These are phyloP conservation scores for Globisporangium carolinianum DNA, from an alignment of 352 stramenopile species.

Conservation along the genomic window DNA sequence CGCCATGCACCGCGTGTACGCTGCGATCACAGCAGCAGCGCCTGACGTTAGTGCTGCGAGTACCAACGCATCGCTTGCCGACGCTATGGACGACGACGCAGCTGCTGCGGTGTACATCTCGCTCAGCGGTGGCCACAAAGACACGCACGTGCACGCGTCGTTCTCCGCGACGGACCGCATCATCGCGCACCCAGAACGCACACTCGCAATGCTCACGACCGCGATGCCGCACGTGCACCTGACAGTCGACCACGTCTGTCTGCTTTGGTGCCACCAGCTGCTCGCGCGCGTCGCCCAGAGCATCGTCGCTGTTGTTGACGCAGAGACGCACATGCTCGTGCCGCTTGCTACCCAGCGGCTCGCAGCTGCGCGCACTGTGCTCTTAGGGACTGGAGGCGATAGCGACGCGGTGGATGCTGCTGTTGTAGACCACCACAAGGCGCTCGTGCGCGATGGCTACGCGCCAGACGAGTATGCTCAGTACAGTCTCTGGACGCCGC, in stretches of 20 bases:
- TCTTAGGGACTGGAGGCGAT: constrained; percentile 23
- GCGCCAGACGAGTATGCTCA: constrained; percentile 33
- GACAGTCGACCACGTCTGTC: constrained; percentile 72
- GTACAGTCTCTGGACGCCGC: constrained; percentile 40
- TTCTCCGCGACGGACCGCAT: constrained; percentile 31
- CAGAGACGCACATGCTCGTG: constrained; percentile 32
- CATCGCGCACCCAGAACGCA: constrained; percentile 19
- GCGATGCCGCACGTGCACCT: constrained; percentile 55
- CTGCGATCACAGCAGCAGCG: constrained; percentile 23
- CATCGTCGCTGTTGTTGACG: constrained; percentile 55
- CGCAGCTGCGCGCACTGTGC: constrained; percentile 26
- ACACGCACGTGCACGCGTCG: constrained; percentile 63
- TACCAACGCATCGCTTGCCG: constrained; percentile 1
- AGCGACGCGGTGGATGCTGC: constrained; percentile 2
- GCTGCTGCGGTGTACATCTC: constrained; percentile 49
- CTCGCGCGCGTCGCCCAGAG: constrained; percentile 55
- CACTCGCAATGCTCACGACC: constrained; percentile 43
- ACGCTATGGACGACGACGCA: constrained; percentile 3
- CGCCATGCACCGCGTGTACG: constrained; percentile 59
- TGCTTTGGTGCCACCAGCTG: constrained; percentile 84
- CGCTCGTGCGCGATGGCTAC: constrained; percentile 49
- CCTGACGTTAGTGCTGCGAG: not conserved
- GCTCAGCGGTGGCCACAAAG: constrained; percentile 75
- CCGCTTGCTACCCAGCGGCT: constrained; percentile 33
- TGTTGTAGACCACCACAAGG: constrained; percentile 30